Conservation (phyloP, 2,329 filamentous ascomycete species). For the Alternaria brassicicola region DNA sequence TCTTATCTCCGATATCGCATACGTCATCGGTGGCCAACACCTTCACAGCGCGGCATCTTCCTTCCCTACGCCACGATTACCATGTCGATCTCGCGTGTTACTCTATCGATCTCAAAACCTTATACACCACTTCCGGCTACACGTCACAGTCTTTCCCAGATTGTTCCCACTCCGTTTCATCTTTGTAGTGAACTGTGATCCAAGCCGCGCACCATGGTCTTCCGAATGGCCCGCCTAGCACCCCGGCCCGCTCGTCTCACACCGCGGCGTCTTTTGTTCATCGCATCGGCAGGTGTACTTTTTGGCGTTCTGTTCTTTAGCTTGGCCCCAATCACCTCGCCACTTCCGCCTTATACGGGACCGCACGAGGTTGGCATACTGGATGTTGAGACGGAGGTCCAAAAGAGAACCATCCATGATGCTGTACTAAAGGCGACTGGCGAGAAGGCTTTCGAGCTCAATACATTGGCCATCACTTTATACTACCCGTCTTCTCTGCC, state of each 20-base stretch:
- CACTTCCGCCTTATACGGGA: slow-evolving; percentile 52
- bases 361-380: slow-evolving; percentile 52
- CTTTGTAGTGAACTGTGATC: slow-evolving; percentile 47
- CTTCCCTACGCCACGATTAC: background rate
- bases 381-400: slow-evolving; percentile 52
- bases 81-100: background rate
- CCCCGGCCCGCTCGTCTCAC: slow-evolving; percentile 15
- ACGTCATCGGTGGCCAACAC: slow-evolving; percentile 10
- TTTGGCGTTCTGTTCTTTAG: slow-evolving; percentile 47
- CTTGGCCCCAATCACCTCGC: slow-evolving; percentile 51
- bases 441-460: slow-evolving; percentile 52
- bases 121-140: background rate
- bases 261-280: slow-evolving; percentile 32
- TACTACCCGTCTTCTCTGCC: slow-evolving; percentile 52
- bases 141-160: background rate
- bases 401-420: slow-evolving; percentile 44
- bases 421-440: slow-evolving; percentile 48
- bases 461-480: slow-evolving; percentile 54
- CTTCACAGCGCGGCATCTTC: slow-evolving; percentile 1
- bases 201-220: slow-evolving; percentile 25
- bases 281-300: slow-evolving; percentile 36
- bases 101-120: background rate
- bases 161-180: background rate
- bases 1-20: slow-evolving; percentile 10
- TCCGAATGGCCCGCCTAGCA: slow-evolving; percentile 17